A percentile compares a stretch with the other conserved stretches of the same genome.
These are phyloP conservation scores for Pilatotrama ljubarskyi DNA, from an alignment of 768 basidiomycete genomes.

Conservation along the genomic window DNA sequence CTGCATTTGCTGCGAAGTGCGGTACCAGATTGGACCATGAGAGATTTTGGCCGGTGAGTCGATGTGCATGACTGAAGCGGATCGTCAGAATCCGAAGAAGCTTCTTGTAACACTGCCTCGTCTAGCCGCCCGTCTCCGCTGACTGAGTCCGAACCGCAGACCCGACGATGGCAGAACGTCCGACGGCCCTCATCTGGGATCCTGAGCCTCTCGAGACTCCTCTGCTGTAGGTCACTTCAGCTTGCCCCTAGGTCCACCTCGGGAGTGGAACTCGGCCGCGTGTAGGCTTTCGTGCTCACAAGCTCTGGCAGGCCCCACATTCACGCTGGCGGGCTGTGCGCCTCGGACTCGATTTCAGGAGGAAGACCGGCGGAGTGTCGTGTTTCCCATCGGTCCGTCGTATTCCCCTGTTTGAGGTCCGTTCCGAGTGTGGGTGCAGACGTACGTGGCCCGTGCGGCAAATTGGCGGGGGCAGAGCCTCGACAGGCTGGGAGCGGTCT, in stretches of 20 bases:
- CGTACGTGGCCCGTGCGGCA: neutral
- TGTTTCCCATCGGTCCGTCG: neutral
- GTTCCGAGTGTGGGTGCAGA: neutral
- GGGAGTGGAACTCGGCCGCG: neutral
- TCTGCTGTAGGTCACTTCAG: too few relatives aligned
- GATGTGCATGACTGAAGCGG: constrained; percentile 2
- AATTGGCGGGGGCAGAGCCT: neutral
- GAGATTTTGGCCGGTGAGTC: neutral
- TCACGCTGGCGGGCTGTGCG: constrained; percentile 6
- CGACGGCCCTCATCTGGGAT: neutral
- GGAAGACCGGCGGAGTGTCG: neutral
- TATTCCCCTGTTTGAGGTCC: neutral
- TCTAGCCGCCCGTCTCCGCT: neutral
- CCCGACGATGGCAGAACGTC: neutral
- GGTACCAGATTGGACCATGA: neutral
- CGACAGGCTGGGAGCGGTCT: neutral
- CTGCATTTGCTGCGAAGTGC: neutral
- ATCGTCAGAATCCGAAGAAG: constrained; percentile 14
- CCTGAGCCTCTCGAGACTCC: neutral
- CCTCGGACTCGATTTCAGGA: neutral
- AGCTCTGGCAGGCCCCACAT: neutral
- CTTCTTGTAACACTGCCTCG: constrained; percentile 16
- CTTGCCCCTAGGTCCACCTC: too few relatives aligned
- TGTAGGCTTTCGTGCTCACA: neutral
- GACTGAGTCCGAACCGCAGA: neutral